Evolutionary conservation across 257 asterid species (phyloP).

Genomic region (Cordia subcordata): DNA sequence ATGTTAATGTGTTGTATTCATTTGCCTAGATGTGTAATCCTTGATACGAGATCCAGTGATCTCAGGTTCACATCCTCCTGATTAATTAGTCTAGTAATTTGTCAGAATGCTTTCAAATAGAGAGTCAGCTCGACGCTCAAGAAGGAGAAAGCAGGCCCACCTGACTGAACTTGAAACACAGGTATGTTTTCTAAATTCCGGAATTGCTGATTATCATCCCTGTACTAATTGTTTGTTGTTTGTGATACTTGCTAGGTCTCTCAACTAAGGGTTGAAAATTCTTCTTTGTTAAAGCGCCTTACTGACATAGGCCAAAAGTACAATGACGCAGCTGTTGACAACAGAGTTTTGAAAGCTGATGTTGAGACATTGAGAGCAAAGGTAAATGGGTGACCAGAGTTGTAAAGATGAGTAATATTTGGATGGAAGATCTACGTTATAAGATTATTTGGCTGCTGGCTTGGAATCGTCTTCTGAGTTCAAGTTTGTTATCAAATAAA

Average conservation of each 20-base stretch:
- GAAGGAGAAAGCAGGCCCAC: slow-evolving; percentile 96
- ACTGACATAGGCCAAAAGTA: slow-evolving; percentile 77
- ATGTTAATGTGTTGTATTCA: not conserved
- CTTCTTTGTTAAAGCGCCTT: slow-evolving; percentile 69
- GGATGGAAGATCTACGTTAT: no score
- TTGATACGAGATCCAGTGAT: no score
- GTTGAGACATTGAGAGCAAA: slow-evolving; percentile 93
- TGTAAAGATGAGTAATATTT: no score
- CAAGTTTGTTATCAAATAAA: no score
- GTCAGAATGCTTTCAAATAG: slow-evolving; percentile 96
- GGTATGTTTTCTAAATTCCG: slow-evolving; percentile 24
- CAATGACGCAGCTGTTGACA: slow-evolving; percentile 92
- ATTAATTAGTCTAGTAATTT: slow-evolving; percentile 7
- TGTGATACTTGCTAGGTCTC: slow-evolving; percentile 52
- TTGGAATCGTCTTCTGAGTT: no score
- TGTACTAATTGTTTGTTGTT: slow-evolving; percentile 10
- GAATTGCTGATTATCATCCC: no score
- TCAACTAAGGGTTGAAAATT: slow-evolving; percentile 68
- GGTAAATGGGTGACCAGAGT: slow-evolving; percentile 29
- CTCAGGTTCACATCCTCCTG: not conserved
- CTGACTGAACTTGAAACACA: slow-evolving; percentile 91
- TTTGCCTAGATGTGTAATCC: no score
- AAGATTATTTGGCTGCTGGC: no score
- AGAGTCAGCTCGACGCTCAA: slow-evolving; percentile 98
- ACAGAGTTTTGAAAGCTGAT: slow-evolving; percentile 93